Evolutionary conservation across 441 rosid species (phyloP).

Genomic region (Croton setiger): DNA sequence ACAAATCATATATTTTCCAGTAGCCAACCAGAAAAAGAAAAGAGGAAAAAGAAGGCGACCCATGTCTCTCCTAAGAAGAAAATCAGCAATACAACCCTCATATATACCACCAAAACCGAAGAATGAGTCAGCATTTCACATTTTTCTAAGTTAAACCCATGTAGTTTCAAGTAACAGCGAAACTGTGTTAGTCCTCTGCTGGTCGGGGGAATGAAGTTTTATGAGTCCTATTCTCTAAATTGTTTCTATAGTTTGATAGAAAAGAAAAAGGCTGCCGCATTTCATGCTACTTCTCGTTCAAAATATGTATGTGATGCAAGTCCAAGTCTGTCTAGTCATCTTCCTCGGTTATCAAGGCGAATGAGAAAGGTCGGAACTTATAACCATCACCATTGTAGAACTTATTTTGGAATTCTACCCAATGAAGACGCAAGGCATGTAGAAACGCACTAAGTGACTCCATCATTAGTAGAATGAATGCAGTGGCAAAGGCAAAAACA

Average conservation of each 20-base stretch:
- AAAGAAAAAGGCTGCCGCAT: constrained; percentile 17
- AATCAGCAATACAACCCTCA: constrained; percentile 6
- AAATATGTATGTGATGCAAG: background rate
- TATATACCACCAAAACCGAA: constrained; percentile 21
- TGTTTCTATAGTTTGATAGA: constrained; percentile 8
- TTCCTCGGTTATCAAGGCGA: constrained; percentile 59
- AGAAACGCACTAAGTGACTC: constrained; percentile 98
- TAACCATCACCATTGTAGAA: constrained; percentile 97
- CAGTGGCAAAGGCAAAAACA: constrained; percentile 92
- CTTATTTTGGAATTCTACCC: constrained; percentile 96
- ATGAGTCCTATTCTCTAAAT: constrained; percentile 7
- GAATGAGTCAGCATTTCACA: constrained; percentile 27
- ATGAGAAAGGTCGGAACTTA: constrained; percentile 92
- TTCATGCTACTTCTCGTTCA: constrained; percentile 20
- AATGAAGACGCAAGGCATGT: constrained; percentile 98
- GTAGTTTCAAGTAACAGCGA: constrained; percentile 16
- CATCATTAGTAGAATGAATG: constrained; percentile 94
- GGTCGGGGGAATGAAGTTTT: constrained; percentile 6
- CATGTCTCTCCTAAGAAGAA: too few species aligned
- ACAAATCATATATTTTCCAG: constrained; percentile 21
- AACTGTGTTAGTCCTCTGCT: constrained; percentile 18
- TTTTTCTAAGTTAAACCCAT: constrained; percentile 25
- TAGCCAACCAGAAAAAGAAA: background rate
- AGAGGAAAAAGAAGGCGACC: background rate
- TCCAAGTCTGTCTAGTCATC: constrained; percentile 47